Evolutionary conservation across 768 basidiomycete genomes (phyloP), one percentile per base, ranked within the genome.

Genomic region (Termitomyces sp.): DNA sequence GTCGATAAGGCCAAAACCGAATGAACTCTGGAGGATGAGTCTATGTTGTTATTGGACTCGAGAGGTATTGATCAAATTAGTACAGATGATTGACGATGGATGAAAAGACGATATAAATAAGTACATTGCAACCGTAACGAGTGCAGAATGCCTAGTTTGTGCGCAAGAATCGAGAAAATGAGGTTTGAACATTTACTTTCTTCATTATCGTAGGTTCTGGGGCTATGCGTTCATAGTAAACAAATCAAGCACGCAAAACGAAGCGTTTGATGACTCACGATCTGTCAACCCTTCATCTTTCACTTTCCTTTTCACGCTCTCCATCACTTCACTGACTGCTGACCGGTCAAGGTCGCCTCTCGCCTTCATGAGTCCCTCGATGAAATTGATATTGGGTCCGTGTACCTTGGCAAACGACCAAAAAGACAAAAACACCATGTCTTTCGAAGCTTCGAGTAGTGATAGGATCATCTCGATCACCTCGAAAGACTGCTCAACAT

Each of bases 351-450:
- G 76, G 71, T 99, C 95, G 55, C 90, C 88, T 52, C 97, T 81
- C 5, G 90, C 85, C 68, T 87, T 91, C 81, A 98, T 88, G 46
- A 99, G 67, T 9, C 87, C 84, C 69, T 98, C 96, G 31, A 97
- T 88, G 65, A 97, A 98, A 2, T 85, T 79, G 42, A 97, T 79
- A 64, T 95, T 94, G 26, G 96, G 94, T 5, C 97, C 97, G 70
- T 96, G 90, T 24, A 88, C 85, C 66, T 92, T 92, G 18, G 94
- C 95, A 70, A 99, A 98, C 4, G 84, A 77, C 87, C 91, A 97
- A 71, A 90, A 97, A 12, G 94, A 94, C 55, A 98, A 74, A 77
- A 96, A 96, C 2, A 88, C 87, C 71, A 98, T 83, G 60, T 89
- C 88, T 74, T 89, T 89, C 42, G 89, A 91, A 1, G 95, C 92